These are phyloP conservation scores for Pachyrhizus erosus DNA, from an alignment of 306 rosid species.

Conservation along the genomic window DNA sequence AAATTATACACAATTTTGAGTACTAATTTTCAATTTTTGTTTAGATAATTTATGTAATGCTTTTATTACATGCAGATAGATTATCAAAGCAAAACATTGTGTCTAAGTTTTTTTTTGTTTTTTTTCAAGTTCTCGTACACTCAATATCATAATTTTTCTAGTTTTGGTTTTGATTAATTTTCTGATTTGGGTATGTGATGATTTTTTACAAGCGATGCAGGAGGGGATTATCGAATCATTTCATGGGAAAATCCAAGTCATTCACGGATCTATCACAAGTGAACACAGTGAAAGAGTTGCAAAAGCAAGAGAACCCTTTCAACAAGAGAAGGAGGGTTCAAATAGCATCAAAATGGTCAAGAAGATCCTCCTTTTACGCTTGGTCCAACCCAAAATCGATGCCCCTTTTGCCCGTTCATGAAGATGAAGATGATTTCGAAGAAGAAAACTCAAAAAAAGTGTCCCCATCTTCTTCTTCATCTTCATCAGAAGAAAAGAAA, in stretches of 20 bases:
- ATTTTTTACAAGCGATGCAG: slow-evolving; percentile 46
- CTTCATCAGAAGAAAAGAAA: slow-evolving; percentile 40
- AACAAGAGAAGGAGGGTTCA: slow-evolving; percentile 73
- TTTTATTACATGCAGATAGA: no score
- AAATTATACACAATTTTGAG: no score
- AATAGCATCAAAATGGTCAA: slow-evolving; percentile 66
- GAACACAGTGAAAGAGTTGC: slow-evolving; percentile 58
- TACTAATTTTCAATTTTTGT: no score
- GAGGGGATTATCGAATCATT: slow-evolving; percentile 77
- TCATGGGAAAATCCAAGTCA: slow-evolving; percentile 82
- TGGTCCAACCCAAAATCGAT: slow-evolving; percentile 76
- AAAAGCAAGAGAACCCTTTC: slow-evolving; percentile 77
- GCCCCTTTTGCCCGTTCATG: slow-evolving; percentile 69
- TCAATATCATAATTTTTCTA: no score
- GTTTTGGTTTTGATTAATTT: background rate
- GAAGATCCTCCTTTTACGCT: slow-evolving; percentile 63
- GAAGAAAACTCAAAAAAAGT: slow-evolving; percentile 14
- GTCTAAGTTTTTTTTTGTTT: no score
- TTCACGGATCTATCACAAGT: slow-evolving; percentile 69
- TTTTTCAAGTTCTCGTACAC: no score
- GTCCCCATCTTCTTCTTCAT: slow-evolving; percentile 22
- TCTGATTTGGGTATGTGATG: slow-evolving; percentile 13
- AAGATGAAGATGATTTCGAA: slow-evolving; percentile 42
- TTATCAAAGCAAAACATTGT: no score
- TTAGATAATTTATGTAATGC: no score